Percentiles rank a stretch among this genome's conserved stretches.
Evolutionary conservation across 2,329 filamentous ascomycete genomes (phyloP).

Genomic region (Juglanconis juglandina): DNA sequence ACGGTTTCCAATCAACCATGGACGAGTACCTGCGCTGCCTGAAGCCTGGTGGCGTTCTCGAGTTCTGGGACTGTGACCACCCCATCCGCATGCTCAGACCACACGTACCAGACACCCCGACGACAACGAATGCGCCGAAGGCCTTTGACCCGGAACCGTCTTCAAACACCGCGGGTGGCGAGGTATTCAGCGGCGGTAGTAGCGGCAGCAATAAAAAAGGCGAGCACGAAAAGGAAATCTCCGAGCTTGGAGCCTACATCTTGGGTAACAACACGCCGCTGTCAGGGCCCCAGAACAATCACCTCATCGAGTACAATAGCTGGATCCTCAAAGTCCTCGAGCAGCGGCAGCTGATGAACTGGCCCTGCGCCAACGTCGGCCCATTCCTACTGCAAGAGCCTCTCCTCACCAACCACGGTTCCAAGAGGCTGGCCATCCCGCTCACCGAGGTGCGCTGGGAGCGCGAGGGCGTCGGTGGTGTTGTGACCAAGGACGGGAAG

Average conservation of each 20-base stretch:
- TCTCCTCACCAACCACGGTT: conserved; percentile 63
- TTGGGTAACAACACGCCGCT: conserved; percentile 82
- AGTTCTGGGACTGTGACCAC: conserved; percentile 88
- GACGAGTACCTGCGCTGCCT: conserved; percentile 77
- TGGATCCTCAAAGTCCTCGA: conserved; percentile 80
- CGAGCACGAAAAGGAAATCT: conserved; percentile 60
- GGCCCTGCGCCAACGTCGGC: conserved; percentile 75
- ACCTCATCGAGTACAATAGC: conserved; percentile 75
- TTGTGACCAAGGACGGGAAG: conserved; percentile 58
- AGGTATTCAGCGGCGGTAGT: conserved; percentile 16
- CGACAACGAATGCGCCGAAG: conserved; percentile 16
- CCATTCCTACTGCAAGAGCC: conserved; percentile 79
- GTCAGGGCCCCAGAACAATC: conserved; percentile 75
- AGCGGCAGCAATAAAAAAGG: conserved; percentile 29
- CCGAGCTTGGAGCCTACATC: conserved; percentile 73
- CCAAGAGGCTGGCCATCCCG: conserved; percentile 79
- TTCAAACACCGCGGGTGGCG: conserved; percentile 25
- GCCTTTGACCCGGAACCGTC: conserved; percentile 2
- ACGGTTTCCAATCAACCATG: conserved; percentile 52
- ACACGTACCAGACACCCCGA: conserved; percentile 60
- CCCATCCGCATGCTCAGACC: conserved; percentile 78
- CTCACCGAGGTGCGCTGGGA: conserved; percentile 85
- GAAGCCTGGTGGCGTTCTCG: conserved; percentile 72
- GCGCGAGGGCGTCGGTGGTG: conserved; percentile 65
- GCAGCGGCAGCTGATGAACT: conserved; percentile 62